phyloP scores from a whole-genome alignment of 169 alveolate genomes.

The Plasmodium gonderi region DNA sequence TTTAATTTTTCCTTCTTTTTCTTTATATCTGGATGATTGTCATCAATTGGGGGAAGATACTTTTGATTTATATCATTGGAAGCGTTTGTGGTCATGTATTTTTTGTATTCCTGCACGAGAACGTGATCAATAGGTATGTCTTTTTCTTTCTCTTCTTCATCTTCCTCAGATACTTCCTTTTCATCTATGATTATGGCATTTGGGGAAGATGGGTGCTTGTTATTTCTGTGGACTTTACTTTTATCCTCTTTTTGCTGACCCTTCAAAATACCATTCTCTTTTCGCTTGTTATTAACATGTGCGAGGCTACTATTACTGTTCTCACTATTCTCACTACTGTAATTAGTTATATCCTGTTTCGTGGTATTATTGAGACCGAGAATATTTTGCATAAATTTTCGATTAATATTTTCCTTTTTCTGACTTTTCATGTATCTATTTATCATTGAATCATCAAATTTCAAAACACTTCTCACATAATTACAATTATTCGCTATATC shows the following conservation, averaged over 20 bases:
- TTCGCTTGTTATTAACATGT: background rate
- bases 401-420: background rate
- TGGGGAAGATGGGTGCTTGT: background rate
- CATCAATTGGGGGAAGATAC: background rate
- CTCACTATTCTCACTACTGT: background rate
- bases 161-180: background rate
- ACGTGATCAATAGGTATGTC: constrained; percentile 18
- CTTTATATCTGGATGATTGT: background rate
- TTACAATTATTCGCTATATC: constrained; percentile 7
- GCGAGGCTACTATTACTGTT: background rate
- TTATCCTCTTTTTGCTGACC: background rate
- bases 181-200: background rate
- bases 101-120: constrained; percentile 44
- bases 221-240: too few relatives aligned
- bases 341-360: background rate
- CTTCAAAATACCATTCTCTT: background rate
- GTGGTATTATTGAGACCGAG: background rate
- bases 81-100: background rate
- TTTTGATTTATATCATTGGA: background rate
- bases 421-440: constrained; percentile 6
- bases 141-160: constrained; percentile 7
- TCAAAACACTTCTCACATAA: background rate
- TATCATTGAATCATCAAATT: background rate
- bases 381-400: background rate
- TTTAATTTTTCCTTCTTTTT: background rate